Evolutionary conservation across 2,329 filamentous ascomycete species (phyloP), one percentile per base, ranked within the genome.

Genomic region (Claviceps sp.): DNA sequence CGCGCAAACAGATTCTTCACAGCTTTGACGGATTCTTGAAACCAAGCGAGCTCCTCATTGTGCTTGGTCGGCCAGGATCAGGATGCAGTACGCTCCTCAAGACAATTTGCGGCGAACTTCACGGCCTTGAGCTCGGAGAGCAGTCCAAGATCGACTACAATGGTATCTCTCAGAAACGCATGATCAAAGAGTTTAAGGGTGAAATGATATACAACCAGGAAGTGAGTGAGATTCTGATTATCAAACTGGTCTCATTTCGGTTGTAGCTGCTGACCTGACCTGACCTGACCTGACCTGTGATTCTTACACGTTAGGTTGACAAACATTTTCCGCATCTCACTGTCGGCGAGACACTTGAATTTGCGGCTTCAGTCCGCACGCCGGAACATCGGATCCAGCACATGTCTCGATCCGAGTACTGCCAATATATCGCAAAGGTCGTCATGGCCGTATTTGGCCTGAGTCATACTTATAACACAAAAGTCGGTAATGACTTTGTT

Each of bases 291-390:
- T 22, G 22, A 22, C 22, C 22, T 22, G 22, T 11, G 10, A 34
- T 34, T 4, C 10, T 10, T 4, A 34, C 30, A 34, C 30, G 30
- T 11, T 46, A 84, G 67, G 74, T 76, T 30, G 85, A 89, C 62
- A 74, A 84, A 34, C 86, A 90, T 62, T 90, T 89, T 56, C 82
- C 86, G 0, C 82, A 86, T n/a, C 69, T 93, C 22, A 87, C 82
- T 0, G 85, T 90, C 11, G 80, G 83, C 1, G 76, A 88, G 57
- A 91, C 86, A 0, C 71, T 91, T 0, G 74, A 80, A 48, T 90
- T 90, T 61, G 87, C 87, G 0, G 75, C 86, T 1, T 77, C 81
- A 48, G 80, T 81, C 1, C 74, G 84, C 50, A 85, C 85, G 0
- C 85, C 85, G 0, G 76, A 79, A 1, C 77, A 84, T 50, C 72